These are phyloP conservation scores for Hyaloperonospora arabidopsidis DNA, from an alignment of 352 stramenopile species.

Conservation along the genomic window DNA sequence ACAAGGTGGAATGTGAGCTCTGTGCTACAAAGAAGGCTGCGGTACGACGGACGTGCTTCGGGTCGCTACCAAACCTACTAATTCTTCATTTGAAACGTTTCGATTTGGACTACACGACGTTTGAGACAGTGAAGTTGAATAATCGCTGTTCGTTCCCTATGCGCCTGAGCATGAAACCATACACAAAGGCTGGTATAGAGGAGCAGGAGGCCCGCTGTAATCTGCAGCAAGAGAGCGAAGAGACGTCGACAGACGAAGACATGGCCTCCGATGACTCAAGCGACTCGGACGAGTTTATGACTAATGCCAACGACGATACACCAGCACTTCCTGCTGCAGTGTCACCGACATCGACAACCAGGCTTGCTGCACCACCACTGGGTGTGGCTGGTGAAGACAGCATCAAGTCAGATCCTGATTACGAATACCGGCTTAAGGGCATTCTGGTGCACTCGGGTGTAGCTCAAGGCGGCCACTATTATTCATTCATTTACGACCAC, in stretches of 20 bases:
- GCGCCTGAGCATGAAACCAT: constrained; percentile 97
- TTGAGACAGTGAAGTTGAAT: constrained; percentile 99
- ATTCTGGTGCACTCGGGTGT: constrained; percentile 98
- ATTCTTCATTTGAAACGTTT: constrained; percentile 99
- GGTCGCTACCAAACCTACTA: constrained; percentile 92
- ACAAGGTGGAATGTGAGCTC: constrained; percentile 96
- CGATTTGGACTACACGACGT: constrained; percentile 98
- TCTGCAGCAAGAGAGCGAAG: constrained; percentile 34
- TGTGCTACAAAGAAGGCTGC: constrained; percentile 97
- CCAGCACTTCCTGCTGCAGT: constrained; percentile 15
- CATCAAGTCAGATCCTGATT: constrained; percentile 79
- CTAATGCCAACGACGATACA: constrained; percentile 34
- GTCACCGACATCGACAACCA: constrained; percentile 26
- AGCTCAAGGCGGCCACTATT: constrained; percentile 98
- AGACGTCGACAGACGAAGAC: constrained; percentile 41
- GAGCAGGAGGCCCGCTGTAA: constrained; percentile 64
- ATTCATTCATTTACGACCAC: constrained; percentile 89
- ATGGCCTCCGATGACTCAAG: constrained; percentile 45
- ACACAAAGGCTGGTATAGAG: constrained; percentile 95
- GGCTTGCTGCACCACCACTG: constrained; percentile 14
- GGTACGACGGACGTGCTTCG: constrained; percentile 92
- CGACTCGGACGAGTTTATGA: constrained; percentile 56
- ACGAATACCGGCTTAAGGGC: constrained; percentile 95
- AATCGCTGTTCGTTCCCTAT: constrained; percentile 96
- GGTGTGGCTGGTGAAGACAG: constrained; percentile 15